phyloP scores from a whole-genome alignment of 1,284 basidiomycete genomes.

The Tylopilus sp. region DNA sequence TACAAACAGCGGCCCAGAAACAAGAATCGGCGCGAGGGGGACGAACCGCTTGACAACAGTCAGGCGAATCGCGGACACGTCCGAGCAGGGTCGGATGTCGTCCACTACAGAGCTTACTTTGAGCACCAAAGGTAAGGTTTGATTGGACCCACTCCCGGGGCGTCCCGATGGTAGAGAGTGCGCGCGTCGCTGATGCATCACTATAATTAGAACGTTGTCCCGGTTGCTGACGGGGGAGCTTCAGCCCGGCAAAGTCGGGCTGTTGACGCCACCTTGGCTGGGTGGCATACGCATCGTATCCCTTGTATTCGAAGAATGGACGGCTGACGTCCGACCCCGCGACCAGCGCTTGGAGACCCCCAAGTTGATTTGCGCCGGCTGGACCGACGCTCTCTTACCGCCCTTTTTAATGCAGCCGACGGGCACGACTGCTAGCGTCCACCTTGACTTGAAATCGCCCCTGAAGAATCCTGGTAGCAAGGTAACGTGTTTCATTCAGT shows the following conservation, averaged over 20 bases:
- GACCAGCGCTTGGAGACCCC: slow-evolving; percentile 32
- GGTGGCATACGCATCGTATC: slow-evolving; percentile 40
- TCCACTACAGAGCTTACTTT: slow-evolving; percentile 39
- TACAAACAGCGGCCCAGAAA: slow-evolving; percentile 45
- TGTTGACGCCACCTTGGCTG: slow-evolving; percentile 38
- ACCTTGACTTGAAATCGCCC: slow-evolving; percentile 28
- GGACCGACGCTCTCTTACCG: slow-evolving; percentile 44
- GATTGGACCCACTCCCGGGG: not conserved
- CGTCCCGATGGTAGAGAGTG: not conserved
- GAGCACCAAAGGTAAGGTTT: slow-evolving; percentile 41
- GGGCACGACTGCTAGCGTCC: slow-evolving; percentile 25
- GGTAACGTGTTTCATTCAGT: slow-evolving; percentile 21
- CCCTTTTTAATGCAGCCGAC: slow-evolving; percentile 33
- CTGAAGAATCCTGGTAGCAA: slow-evolving; percentile 28
- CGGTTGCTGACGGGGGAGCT: slow-evolving; percentile 32
- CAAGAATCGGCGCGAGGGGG: slow-evolving; percentile 33
- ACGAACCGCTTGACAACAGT: slow-evolving; percentile 36
- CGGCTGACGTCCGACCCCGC: slow-evolving; percentile 28
- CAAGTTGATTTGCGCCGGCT: slow-evolving; percentile 35
- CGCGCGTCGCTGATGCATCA: slow-evolving; percentile 1
- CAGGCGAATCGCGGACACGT: slow-evolving; percentile 44
- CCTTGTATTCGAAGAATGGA: slow-evolving; percentile 40
- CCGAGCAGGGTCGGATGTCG: slow-evolving; percentile 5
- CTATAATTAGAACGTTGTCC: slow-evolving; percentile 29
- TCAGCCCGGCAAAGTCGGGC: slow-evolving; percentile 38